Percentiles rank a stretch among this genome's conserved stretches.
phyloP scores from a whole-genome alignment of 257 asterid species.

The Solanum peruvianum region DNA sequence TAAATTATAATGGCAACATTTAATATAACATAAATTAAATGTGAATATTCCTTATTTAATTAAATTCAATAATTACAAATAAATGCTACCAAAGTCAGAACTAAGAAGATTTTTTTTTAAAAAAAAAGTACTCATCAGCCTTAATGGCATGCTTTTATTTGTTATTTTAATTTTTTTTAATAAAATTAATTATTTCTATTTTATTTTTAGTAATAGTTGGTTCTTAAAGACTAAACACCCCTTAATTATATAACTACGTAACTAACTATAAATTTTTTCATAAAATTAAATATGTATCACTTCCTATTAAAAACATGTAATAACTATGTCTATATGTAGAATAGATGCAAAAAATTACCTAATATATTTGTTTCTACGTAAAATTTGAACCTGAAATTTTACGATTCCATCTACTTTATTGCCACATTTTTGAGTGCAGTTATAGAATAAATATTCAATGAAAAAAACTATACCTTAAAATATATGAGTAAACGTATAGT shows the following conservation, averaged over 20 bases:
- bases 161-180: too few relatives aligned
- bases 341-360: neutral
- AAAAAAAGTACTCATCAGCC: neutral
- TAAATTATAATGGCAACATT: neutral
- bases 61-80: neutral
- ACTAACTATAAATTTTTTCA: too few relatives aligned
- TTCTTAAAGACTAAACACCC: too few relatives aligned
- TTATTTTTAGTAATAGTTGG: too few relatives aligned
- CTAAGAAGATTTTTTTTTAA: neutral
- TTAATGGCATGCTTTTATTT: neutral
- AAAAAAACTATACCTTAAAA: too few relatives aligned
- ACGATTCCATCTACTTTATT: neutral
- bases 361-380: too few relatives aligned
- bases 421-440: neutral
- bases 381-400: too few relatives aligned
- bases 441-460: neutral
- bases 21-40: neutral
- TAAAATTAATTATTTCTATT: too few relatives aligned
- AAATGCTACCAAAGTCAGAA: neutral
- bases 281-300: neutral
- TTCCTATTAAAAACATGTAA: neutral
- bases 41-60: neutral
- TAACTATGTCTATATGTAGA: rapidly evolving
- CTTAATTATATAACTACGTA: too few relatives aligned
- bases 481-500: too few relatives aligned